These are phyloP conservation scores for Lasiosphaeria ovina DNA, from an alignment of 495 filamentous ascomycete species.

Conservation along the genomic window DNA sequence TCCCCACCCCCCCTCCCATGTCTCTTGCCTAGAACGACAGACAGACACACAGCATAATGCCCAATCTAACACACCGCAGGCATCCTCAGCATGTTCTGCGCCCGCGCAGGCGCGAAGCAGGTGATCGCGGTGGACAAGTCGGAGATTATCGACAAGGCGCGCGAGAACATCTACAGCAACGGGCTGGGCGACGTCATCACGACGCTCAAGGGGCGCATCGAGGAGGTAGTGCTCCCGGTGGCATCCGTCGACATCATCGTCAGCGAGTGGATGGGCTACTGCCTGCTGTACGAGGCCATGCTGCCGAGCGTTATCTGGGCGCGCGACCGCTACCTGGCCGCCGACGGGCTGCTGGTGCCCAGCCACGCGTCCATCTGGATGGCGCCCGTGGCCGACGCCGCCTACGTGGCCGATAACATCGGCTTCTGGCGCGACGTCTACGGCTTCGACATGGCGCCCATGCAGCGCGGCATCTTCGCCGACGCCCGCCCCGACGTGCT, in stretches of 20 bases:
- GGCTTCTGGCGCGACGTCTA: slow-evolving; percentile 98
- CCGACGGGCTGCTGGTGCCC: slow-evolving; percentile 84
- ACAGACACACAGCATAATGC: too few relatives aligned
- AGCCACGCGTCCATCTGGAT: slow-evolving; percentile 88
- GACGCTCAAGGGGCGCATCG: slow-evolving; percentile 91
- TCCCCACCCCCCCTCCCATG: not conserved
- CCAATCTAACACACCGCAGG: slow-evolving; percentile 10
- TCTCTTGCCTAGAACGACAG: too few relatives aligned
- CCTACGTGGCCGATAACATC: slow-evolving; percentile 89
- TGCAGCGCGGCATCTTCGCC: slow-evolving; percentile 78
- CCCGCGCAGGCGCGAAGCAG: slow-evolving; percentile 85
- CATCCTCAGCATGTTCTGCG: slow-evolving; percentile 85
- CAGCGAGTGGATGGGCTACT: slow-evolving; percentile 99
- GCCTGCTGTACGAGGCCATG: slow-evolving; percentile 98
- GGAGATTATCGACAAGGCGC: slow-evolving; percentile 92
- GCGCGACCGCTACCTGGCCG: slow-evolving; percentile 85
- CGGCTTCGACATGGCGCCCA: slow-evolving; percentile 92
- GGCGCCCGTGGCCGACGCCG: slow-evolving; percentile 81
- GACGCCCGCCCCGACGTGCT: slow-evolving; percentile 83
- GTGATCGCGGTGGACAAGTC: slow-evolving; percentile 98
- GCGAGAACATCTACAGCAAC: slow-evolving; percentile 84
- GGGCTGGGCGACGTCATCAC: slow-evolving; percentile 82
- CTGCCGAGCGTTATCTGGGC: slow-evolving; percentile 93
- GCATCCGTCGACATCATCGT: slow-evolving; percentile 96
- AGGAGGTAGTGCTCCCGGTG: slow-evolving; percentile 88